Evolutionary conservation across 2,329 filamentous ascomycete species (phyloP).

Genomic region (Ceratocystis lukuohia): DNA sequence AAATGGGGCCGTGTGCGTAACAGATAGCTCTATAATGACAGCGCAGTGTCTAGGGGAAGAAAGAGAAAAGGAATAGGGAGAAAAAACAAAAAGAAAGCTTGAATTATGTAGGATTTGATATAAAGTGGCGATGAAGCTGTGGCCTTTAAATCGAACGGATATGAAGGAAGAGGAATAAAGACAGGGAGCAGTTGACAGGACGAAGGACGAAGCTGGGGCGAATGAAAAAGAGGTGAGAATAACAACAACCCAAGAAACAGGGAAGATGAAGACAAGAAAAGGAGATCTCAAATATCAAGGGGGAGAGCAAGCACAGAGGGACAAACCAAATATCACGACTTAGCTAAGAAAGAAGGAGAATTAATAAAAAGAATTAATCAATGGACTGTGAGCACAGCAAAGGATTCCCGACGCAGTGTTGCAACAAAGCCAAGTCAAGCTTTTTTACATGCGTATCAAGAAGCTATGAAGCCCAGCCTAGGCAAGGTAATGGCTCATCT

Average conservation of each 20-base stretch:
- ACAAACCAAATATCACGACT: not conserved
- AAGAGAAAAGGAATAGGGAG: not conserved
- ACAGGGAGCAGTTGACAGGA: conserved; percentile 1
- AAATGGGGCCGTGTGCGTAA: not conserved
- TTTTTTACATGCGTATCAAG: not conserved
- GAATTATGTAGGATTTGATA: not conserved
- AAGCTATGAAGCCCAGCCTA: not conserved
- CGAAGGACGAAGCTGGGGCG: not conserved
- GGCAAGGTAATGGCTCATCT: not conserved
- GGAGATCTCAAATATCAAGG: not conserved
- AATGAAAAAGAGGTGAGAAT: not conserved
- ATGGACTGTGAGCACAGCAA: not conserved
- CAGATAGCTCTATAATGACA: not conserved
- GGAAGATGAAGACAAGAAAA: not conserved
- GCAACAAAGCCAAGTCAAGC: not conserved
- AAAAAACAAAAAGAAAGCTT: not conserved
- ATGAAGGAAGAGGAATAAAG: not conserved
- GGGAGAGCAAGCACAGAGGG: not conserved
- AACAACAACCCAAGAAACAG: not conserved
- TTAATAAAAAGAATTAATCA: not conserved
- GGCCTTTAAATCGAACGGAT: conserved; percentile 3
- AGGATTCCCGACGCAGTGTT: not conserved
- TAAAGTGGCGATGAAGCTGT: conserved; percentile 1
- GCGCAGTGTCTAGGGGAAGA: not conserved
- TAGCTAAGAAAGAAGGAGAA: not conserved